Base-by-base conservation (phyloP, 768 basidiomycete genomes). In the Lactarius sanguifluus region DNA sequence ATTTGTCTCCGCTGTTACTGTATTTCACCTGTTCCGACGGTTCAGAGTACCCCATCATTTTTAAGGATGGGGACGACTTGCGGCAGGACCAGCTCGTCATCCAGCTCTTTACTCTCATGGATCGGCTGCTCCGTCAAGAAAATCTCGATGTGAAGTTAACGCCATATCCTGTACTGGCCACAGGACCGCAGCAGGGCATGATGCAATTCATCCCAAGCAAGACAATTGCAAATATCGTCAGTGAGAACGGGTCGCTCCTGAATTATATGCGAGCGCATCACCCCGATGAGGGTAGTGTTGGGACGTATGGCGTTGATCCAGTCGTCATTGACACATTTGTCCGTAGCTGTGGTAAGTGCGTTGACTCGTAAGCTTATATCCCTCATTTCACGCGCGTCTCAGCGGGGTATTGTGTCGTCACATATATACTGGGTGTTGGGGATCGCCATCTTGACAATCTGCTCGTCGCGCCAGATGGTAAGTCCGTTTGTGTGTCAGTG, bases 1-100 rank as follows among this genome's bases (percentile, higher is more conserved):
- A 96, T 74, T 87, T 98, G 62, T 94, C 88, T 72, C 97, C 97
- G 0, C 82, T 99, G 61, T 81, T 96, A 23, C 81, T 99, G 20
- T 94, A 91, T 76, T 96, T 98, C 77, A 89, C 92, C 71, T 91
- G 91, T 71, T 81, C 86, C 12, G 90, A 93, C 64, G 89, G 91
- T 12, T 83, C 86, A 18, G 92, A 95, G 74, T 98, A 91, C 76
- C 92, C 96, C 0, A 85, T 98, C 60, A 98, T 99, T 67, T 98
- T 98, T 83, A 99, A 98, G 77, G 96, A 98, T 71, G 97, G 97
- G 16, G 97, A 98, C 74, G 97, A 99, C 74, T 90, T 98, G 83
- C 88, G 97, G 25, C 97, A 99, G 76, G 97, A 99, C 75, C 97
- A 99, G 76, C 86, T 99, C 43, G 96, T 98, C 32, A 90, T 98